Evolutionary conservation across 2,329 filamentous ascomycete genomes (phyloP).

Genomic region (Cordyceps cateniannulata): DNA sequence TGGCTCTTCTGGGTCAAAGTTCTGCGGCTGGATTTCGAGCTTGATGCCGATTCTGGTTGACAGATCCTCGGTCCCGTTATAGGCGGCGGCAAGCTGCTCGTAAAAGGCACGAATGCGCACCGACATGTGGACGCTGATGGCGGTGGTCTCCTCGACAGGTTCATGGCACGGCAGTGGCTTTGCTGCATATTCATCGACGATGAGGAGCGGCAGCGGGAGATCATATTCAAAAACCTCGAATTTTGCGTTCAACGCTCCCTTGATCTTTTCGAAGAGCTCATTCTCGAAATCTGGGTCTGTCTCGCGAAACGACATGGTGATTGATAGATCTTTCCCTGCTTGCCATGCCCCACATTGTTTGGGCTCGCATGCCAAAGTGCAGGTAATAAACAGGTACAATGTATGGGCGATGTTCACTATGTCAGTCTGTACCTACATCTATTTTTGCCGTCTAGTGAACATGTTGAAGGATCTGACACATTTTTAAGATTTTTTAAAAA

Average conservation of each 20-base stretch:
- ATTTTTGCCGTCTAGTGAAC: no score
- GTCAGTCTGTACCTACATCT: no score
- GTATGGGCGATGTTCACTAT: no score
- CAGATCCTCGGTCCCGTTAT: neutral
- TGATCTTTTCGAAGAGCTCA: neutral
- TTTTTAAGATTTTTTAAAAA: no score
- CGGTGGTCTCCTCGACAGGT: constrained; percentile 15
- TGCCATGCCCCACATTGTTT: no score
- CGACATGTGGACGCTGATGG: constrained; percentile 16
- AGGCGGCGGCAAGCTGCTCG: constrained; percentile 14
- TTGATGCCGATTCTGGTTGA: neutral
- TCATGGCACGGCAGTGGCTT: constrained; percentile 14
- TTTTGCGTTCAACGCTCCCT: neutral
- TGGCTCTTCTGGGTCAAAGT: constrained; percentile 6
- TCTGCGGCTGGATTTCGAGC: constrained; percentile 12
- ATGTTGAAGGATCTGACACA: no score
- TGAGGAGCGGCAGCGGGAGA: neutral
- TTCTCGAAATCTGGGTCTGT: neutral
- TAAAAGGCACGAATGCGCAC: constrained; percentile 15
- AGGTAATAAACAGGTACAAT: no score
- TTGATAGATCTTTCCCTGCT: no score
- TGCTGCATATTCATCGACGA: neutral
- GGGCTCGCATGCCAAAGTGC: no score
- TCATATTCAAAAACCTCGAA: neutral
- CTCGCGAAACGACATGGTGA: neutral